Percentiles rank a stretch among this genome's conserved stretches.
phyloP scores from a whole-genome alignment of 176 grass and related monocot genomes.

The Avena atlantica region DNA sequence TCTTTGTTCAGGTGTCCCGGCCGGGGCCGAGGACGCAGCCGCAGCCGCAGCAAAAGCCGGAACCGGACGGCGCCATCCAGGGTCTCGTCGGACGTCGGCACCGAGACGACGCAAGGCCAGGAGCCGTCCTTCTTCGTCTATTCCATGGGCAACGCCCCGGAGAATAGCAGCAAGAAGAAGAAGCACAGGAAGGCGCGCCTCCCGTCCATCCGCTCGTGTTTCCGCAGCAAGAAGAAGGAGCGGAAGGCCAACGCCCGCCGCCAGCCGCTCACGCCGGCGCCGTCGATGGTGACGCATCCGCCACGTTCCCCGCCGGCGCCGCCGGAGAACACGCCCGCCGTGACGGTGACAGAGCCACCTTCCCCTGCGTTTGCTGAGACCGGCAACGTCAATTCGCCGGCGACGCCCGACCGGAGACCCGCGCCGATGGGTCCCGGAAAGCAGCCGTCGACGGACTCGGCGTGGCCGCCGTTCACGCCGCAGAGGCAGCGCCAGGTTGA shows the following conservation, averaged over 20 bases:
- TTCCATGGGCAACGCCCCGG: conserved; percentile 38
- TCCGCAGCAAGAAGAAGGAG: conserved; percentile 52
- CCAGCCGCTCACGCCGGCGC: conserved; percentile 49
- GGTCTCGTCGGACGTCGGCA: conserved; percentile 14
- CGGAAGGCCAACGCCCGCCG: conserved; percentile 33
- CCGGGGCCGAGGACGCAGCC: conserved; percentile 31
- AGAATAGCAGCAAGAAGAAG: conserved; percentile 34
- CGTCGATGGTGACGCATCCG: conserved; percentile 50
- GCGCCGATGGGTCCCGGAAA: background rate
- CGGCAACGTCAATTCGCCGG: conserved; percentile 40
- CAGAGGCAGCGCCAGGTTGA: conserved; percentile 29
- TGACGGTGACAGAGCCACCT: conserved; percentile 45
- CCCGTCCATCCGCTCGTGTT: conserved; percentile 55
- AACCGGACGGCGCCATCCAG: conserved; percentile 44
- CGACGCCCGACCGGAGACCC: conserved; percentile 19
- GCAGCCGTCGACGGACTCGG: conserved; percentile 29
- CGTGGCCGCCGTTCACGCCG: conserved; percentile 19
- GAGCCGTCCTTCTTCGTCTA: conserved; percentile 65
- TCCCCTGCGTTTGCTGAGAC: conserved; percentile 47
- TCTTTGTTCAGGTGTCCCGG: conserved; percentile 50
- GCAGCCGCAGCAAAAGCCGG: conserved; percentile 32
- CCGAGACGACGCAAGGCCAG: conserved; percentile 36
- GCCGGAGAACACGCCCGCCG: conserved; percentile 4
- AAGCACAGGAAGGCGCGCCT: conserved; percentile 43
- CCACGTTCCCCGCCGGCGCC: conserved; percentile 36